Percentiles rank a stretch among this genome's conserved stretches.
These are phyloP conservation scores for Calonectria pauciramosa DNA, from an alignment of 2,329 filamentous ascomycete species.

Conservation along the genomic window DNA sequence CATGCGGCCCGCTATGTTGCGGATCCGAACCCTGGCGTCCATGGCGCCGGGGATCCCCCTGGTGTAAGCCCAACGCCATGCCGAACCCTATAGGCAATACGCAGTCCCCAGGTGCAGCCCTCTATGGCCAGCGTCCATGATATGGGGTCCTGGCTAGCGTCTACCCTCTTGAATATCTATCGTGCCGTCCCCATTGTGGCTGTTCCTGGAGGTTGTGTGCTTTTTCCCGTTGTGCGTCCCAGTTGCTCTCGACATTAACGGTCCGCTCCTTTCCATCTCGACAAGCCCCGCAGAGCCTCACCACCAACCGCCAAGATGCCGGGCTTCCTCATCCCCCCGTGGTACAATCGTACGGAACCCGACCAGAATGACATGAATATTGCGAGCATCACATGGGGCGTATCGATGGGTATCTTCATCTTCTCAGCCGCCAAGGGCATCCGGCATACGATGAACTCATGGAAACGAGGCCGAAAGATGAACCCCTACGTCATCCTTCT, in stretches of 20 bases:
- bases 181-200: constrained; percentile 18
- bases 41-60: constrained; percentile 27
- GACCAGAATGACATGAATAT: constrained; percentile 44
- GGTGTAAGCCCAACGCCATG: constrained; percentile 11
- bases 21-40: constrained; percentile 37
- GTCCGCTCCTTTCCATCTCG: constrained; percentile 3
- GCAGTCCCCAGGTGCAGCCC: constrained; percentile 7
- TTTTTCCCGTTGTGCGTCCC: constrained; percentile 4
- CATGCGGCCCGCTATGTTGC: constrained; percentile 34
- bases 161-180: constrained; percentile 34
- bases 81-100: constrained; percentile 1
- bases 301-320: constrained; percentile 28
- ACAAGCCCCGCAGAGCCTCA: neutral
- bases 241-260: neutral
- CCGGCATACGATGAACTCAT: constrained; percentile 41
- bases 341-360: constrained; percentile 28
- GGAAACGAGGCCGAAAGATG: constrained; percentile 37
- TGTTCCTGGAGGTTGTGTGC: neutral
- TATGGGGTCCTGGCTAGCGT: constrained; percentile 30
- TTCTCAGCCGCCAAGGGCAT: constrained; percentile 42
- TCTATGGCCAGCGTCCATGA: constrained; percentile 15
- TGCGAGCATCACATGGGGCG: constrained; percentile 46
- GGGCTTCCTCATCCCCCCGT: constrained; percentile 34
- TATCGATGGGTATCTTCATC: constrained; percentile 44
- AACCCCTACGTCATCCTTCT: constrained; percentile 42